Evolutionary conservation across 106 monocot species (phyloP).

Genomic region (Allium cepa): DNA sequence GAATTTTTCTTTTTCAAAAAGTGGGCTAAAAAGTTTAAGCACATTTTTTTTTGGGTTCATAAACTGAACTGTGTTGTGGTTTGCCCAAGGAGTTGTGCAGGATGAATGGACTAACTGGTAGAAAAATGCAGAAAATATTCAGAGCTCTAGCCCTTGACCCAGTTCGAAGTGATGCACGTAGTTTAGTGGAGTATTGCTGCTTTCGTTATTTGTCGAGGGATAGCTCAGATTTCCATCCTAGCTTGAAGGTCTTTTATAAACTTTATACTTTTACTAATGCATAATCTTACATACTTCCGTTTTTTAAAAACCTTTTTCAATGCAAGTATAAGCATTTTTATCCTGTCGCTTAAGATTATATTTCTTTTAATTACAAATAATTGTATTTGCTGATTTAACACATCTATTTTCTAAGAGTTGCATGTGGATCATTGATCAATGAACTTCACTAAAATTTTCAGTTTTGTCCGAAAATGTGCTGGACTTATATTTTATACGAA

Average conservation of each 20-base stretch:
- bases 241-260: slow-evolving; percentile 54
- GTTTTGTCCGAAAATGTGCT: too few relatives aligned
- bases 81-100: slow-evolving; percentile 29
- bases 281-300: too few relatives aligned
- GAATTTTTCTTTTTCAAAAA: too few relatives aligned
- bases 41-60: background rate
- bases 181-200: slow-evolving; percentile 89
- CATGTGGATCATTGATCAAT: too few relatives aligned
- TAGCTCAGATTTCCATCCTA: slow-evolving; percentile 74
- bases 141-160: slow-evolving; percentile 51
- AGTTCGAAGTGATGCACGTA: slow-evolving; percentile 56
- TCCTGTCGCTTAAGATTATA: too few relatives aligned
- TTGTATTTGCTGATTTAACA: background rate
- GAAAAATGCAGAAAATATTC: slow-evolving; percentile 80
- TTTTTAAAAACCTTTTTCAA: background rate
- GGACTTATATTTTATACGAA: too few relatives aligned
- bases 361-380: background rate
- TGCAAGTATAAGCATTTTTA: background rate
- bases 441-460: too few relatives aligned
- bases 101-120: slow-evolving; percentile 88
- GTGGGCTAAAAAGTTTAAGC: too few relatives aligned
- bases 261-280: too few relatives aligned
- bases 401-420: too few relatives aligned
- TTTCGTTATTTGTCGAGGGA: slow-evolving; percentile 88
- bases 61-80: slow-evolving; percentile 11